These are phyloP conservation scores for Hypoxylon sp. DNA, from an alignment of 2,329 filamentous ascomycete genomes.

Conservation along the genomic window DNA sequence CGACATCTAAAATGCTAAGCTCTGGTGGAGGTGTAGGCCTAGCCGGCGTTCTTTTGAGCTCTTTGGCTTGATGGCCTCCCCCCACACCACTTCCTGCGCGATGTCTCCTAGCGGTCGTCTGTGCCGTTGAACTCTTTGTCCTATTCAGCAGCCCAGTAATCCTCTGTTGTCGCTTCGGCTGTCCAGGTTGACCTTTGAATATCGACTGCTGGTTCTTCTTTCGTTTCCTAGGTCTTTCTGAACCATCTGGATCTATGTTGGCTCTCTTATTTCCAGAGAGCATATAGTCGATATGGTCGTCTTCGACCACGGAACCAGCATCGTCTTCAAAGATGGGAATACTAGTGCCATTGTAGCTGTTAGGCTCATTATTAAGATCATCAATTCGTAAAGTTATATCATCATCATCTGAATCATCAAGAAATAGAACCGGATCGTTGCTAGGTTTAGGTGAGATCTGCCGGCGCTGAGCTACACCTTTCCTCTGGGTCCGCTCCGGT, in stretches of 20 bases:
- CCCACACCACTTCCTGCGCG: conserved; percentile 4
- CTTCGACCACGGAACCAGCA: conserved; percentile 63
- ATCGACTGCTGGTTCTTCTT: conserved; percentile 54
- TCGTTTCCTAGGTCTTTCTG: conserved; percentile 50
- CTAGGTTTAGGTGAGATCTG: conserved; percentile 53
- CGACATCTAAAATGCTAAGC: conserved; percentile 74
- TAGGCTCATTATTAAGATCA: conserved; percentile 14
- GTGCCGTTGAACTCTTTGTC: conserved; percentile 39
- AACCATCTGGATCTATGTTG: conserved; percentile 47
- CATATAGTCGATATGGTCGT: conserved; percentile 69
- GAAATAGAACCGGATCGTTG: conserved; percentile 57
- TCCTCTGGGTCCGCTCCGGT: conserved; percentile 58
- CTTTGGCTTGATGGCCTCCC: conserved; percentile 33
- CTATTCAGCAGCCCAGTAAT: conserved; percentile 51
- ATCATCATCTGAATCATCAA: conserved; percentile 64
- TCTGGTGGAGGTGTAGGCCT: conserved; percentile 57
- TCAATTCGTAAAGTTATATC: conserved; percentile 47
- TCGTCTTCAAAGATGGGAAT: conserved; percentile 53
- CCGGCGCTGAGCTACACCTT: conserved; percentile 67
- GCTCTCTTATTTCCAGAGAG: conserved; percentile 61
- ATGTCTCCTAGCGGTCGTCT: conserved; percentile 15
- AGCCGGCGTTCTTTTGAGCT: conserved; percentile 19
- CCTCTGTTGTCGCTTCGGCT: conserved; percentile 52
- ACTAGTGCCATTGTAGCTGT: conserved; percentile 13
- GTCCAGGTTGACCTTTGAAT: conserved; percentile 51